phyloP scores from a whole-genome alignment of 257 asterid species.

The Fraxinus excelsior region DNA sequence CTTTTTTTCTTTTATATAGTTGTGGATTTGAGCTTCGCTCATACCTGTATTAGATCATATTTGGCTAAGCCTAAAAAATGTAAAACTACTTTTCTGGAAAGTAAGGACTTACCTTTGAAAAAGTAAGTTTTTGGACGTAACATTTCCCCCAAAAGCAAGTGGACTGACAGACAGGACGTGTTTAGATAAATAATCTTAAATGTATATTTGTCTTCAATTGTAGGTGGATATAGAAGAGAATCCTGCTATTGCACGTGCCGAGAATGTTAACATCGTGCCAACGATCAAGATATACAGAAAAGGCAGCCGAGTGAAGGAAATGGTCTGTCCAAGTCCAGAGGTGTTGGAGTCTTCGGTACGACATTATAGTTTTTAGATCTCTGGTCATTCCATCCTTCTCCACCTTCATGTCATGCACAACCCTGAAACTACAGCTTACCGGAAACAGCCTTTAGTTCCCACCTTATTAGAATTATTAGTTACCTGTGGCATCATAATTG shows the following conservation, averaged over 20 bases:
- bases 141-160: background rate
- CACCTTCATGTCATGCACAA: slow-evolving; percentile 17
- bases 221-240: slow-evolving; percentile 82
- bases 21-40: background rate
- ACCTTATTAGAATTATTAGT: slow-evolving; percentile 21
- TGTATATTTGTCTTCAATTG: slow-evolving; percentile 11
- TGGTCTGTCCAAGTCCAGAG: slow-evolving; percentile 79
- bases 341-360: slow-evolving; percentile 81
- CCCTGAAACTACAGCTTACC: slow-evolving; percentile 28
- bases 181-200: background rate
- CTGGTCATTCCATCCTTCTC: slow-evolving; percentile 15
- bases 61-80: background rate
- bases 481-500: slow-evolving; percentile 50
- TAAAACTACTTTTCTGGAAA: background rate
- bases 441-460: slow-evolving; percentile 20
- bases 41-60: background rate
- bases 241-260: slow-evolving; percentile 57
- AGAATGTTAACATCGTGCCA: slow-evolving; percentile 72
- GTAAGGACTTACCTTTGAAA: background rate
- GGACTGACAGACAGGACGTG: background rate
- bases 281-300: slow-evolving; percentile 76
- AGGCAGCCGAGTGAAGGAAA: slow-evolving; percentile 72
- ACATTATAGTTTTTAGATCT: slow-evolving; percentile 60
- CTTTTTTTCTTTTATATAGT: background rate
- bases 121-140: background rate